A percentile compares a stretch with the other conserved stretches of the same genome.
Evolutionary conservation across 495 filamentous ascomycete genomes (phyloP).

Genomic region (Cryomyces minteri): DNA sequence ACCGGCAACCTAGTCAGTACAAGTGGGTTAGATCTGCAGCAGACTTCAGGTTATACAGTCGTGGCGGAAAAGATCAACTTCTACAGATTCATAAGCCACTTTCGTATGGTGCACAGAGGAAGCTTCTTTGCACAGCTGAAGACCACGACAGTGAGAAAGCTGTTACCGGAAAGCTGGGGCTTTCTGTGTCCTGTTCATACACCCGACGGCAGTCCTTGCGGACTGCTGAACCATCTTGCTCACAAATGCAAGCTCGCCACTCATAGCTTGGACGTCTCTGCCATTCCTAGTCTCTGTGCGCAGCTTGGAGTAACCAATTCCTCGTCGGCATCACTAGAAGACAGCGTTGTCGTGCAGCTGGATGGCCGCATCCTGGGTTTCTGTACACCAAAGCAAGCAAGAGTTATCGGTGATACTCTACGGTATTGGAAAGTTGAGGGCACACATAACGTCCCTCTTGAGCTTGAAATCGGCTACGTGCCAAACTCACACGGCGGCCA

Average conservation of each 20-base stretch:
- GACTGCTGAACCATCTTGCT: slow-evolving; percentile 83
- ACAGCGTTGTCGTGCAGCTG: slow-evolving; percentile 73
- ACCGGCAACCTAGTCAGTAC: slow-evolving; percentile 86
- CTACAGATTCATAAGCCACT: slow-evolving; percentile 95
- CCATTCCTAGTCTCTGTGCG: slow-evolving; percentile 48
- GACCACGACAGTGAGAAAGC: slow-evolving; percentile 87
- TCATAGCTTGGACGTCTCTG: slow-evolving; percentile 44
- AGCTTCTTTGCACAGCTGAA: slow-evolving; percentile 97
- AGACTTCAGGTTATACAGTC: slow-evolving; percentile 84
- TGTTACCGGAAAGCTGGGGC: slow-evolving; percentile 92
- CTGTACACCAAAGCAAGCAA: slow-evolving; percentile 68
- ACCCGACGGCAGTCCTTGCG: slow-evolving; percentile 87
- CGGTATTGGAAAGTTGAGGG: slow-evolving; percentile 93
- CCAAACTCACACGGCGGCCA: slow-evolving; percentile 75
- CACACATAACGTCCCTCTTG: slow-evolving; percentile 59
- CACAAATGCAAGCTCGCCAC: slow-evolving; percentile 90
- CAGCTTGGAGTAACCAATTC: slow-evolving; percentile 59
- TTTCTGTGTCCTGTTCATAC: slow-evolving; percentile 97
- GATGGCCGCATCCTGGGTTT: slow-evolving; percentile 82
- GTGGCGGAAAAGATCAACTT: slow-evolving; percentile 99
- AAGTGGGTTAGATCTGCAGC: slow-evolving; percentile 83
- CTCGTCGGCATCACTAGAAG: slow-evolving; percentile 54
- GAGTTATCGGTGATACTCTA: slow-evolving; percentile 60
- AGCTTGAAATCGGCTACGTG: slow-evolving; percentile 83
- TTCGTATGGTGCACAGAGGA: slow-evolving; percentile 97